Conservation (phyloP, 108 stramenopile genomes). For the Fistulifera pelliculosa region DNA sequence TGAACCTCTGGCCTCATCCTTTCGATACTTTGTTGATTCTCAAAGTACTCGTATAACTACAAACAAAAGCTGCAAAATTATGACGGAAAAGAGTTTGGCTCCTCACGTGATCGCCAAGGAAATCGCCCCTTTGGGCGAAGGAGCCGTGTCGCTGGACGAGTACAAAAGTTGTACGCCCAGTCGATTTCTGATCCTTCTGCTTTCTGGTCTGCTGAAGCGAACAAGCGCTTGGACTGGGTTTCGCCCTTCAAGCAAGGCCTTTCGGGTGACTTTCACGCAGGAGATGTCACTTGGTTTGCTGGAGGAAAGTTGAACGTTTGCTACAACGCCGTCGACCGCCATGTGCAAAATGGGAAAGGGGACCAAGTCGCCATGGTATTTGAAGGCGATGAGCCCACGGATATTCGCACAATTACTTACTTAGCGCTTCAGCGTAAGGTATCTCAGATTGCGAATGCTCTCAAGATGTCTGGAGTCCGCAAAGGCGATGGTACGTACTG, state of each 20-base stretch:
- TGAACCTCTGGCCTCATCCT: no score
- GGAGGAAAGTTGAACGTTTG: conserved; percentile 78
- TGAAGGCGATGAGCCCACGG: conserved; percentile 83
- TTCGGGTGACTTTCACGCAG: conserved; percentile 45
- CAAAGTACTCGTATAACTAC: no score
- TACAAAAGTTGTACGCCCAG: conserved; percentile 47
- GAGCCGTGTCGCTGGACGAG: conserved; percentile 5
- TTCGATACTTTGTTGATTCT: no score
- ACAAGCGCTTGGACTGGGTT: conserved; percentile 58
- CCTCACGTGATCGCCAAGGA: conserved; percentile 10
- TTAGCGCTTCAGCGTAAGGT: conserved; percentile 59
- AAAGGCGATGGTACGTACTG: conserved; percentile 66
- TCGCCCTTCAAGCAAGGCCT: conserved; percentile 34
- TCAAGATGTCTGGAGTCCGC: conserved; percentile 60
- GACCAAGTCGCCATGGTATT: conserved; percentile 63
- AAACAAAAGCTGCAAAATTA: no score
- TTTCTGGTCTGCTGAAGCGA: conserved; percentile 63
- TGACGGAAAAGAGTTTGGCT: conserved; percentile 1
- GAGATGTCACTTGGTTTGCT: conserved; percentile 67
- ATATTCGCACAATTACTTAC: conserved; percentile 66
- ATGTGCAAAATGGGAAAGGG: conserved; percentile 33
- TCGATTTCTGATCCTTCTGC: conserved; percentile 40
- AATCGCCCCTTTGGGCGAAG: neutral
- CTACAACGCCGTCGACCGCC: conserved; percentile 86
- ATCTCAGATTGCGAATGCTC: conserved; percentile 87